Percentiles rank a stretch among this genome's conserved stretches.
Evolutionary conservation across 139 green algal species (phyloP).

Genomic region (Tetraselmis striata): DNA sequence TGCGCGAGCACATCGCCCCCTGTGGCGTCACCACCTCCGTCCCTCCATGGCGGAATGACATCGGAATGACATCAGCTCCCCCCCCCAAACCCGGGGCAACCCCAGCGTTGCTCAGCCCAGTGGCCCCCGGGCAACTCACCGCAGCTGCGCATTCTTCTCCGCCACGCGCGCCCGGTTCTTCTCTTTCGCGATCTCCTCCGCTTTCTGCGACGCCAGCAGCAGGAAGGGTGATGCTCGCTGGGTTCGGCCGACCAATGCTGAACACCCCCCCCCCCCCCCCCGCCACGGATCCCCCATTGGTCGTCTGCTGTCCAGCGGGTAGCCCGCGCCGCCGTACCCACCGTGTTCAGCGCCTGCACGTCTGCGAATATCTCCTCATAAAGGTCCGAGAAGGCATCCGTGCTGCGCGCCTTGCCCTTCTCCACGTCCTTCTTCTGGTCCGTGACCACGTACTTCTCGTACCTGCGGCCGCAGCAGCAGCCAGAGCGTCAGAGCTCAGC

Average conservation of each 20-base stretch:
- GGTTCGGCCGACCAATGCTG: too few relatives aligned
- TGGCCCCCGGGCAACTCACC: slow-evolving; percentile 28
- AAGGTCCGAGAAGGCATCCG: slow-evolving; percentile 60
- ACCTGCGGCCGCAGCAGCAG: background rate
- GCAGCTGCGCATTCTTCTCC: slow-evolving; percentile 72
- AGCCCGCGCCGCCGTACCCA: too few relatives aligned
- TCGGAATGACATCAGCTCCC: background rate
- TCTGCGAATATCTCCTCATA: slow-evolving; percentile 47
- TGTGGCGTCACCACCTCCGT: too few relatives aligned
- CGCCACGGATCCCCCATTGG: too few relatives aligned
- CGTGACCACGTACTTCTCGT: background rate
- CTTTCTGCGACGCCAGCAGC: slow-evolving; percentile 68
- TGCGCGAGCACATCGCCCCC: slow-evolving; percentile 8
- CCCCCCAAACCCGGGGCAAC: background rate
- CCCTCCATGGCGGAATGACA: too few relatives aligned
- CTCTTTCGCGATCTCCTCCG: slow-evolving; percentile 51
- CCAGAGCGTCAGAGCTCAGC: too few relatives aligned
- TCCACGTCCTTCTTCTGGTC: background rate
- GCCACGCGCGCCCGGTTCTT: slow-evolving; percentile 68
- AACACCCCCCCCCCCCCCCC: too few relatives aligned
- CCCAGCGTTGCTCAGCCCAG: too few relatives aligned
- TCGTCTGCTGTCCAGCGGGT: too few relatives aligned
- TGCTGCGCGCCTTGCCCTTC: background rate
- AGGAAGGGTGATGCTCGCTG: too few relatives aligned
- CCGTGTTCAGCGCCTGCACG: slow-evolving; percentile 57